phyloP scores from a whole-genome alignment of 1,284 basidiomycete species.

The Ustilago cynodontis region DNA sequence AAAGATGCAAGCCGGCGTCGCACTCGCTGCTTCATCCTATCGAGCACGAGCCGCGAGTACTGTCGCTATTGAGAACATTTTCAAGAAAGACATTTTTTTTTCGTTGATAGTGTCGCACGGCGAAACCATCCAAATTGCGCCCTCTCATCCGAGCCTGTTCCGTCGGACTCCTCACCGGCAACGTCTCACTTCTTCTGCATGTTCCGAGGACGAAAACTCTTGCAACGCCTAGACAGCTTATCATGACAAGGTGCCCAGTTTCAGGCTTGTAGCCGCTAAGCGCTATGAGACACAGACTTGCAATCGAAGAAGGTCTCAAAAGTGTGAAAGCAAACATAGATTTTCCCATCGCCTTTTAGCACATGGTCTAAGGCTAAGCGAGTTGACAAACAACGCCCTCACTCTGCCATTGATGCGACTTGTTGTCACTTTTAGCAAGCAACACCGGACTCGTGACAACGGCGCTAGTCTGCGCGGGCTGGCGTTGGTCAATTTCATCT shows the following conservation, averaged over 20 bases:
- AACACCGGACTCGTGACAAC: background rate
- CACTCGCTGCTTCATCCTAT: background rate
- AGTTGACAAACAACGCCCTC: conserved; percentile 6
- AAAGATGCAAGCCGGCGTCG: background rate
- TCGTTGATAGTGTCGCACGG: background rate
- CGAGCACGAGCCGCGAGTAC: no score
- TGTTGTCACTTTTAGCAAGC: background rate
- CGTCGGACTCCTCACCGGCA: background rate
- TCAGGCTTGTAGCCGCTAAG: background rate
- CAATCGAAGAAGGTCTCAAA: no score
- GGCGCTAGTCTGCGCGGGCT: background rate
- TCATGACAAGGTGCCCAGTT: no score
- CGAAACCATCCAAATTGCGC: background rate
- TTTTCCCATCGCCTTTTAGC: conserved; percentile 10
- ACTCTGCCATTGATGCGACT: no score
- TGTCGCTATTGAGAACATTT: no score
- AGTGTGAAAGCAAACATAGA: background rate
- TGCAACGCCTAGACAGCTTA: no score
- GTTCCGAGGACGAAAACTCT: background rate
- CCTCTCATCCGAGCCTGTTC: background rate
- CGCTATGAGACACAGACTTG: no score
- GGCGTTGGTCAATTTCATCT: background rate
- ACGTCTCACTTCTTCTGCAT: background rate
- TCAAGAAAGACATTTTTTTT: background rate
- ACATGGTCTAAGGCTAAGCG: conserved; percentile 1